These are phyloP conservation scores for Tuber microsphaerosporum DNA, from an alignment of 495 filamentous ascomycete genomes.

Conservation along the genomic window DNA sequence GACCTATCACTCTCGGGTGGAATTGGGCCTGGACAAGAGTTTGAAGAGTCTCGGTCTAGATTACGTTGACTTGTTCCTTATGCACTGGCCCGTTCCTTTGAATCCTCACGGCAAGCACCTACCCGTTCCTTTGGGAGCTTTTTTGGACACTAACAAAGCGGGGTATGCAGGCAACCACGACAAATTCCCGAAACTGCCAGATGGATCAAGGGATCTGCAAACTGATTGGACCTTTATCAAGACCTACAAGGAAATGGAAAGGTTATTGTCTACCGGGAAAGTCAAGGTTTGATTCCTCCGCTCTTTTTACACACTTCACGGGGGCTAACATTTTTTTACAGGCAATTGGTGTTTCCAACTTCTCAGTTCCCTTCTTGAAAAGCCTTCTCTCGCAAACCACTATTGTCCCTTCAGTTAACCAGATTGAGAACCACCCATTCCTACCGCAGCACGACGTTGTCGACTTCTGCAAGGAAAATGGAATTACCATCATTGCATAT, in stretches of 20 bases:
- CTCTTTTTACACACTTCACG: not conserved
- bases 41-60: constrained; percentile 55
- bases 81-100: constrained; percentile 28
- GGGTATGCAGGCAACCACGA: constrained; percentile 20
- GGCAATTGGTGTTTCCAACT: constrained; percentile 39
- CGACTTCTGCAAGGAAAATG: constrained; percentile 27
- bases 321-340: not conserved
- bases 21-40: constrained; percentile 54
- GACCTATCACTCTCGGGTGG: constrained; percentile 58
- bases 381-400: constrained; percentile 31
- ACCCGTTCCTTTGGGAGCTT: not conserved
- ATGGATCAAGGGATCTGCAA: constrained; percentile 29
- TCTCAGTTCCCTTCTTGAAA: constrained; percentile 33
- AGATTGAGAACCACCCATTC: constrained; percentile 39
- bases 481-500: constrained; percentile 35
- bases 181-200: constrained; percentile 27
- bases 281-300: constrained; percentile 25
- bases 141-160: not conserved
- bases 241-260: constrained; percentile 74
- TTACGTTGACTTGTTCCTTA: constrained; percentile 61
- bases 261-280: constrained; percentile 47
- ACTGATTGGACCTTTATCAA: constrained; percentile 69
- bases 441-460: constrained; percentile 38
- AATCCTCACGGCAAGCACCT: constrained; percentile 19
- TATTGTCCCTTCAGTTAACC: constrained; percentile 38